Evolutionary conservation across 345 rosid species (phyloP).

Genomic region (Pistacia vera): DNA sequence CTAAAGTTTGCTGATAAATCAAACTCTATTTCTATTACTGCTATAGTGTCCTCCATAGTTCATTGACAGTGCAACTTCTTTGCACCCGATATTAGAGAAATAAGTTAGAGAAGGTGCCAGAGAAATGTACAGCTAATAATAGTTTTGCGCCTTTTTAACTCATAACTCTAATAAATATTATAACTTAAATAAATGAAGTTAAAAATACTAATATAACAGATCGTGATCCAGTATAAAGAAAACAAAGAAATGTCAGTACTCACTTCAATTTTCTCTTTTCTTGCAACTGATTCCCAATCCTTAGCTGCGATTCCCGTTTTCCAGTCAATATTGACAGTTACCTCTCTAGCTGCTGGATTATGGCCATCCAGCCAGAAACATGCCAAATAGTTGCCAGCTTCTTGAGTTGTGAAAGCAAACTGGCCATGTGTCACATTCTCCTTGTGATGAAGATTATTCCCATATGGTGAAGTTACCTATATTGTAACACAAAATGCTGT

Average conservation of each 20-base stretch:
- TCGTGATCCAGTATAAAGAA: background rate
- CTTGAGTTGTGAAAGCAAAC: conserved; percentile 88
- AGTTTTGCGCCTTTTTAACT: background rate
- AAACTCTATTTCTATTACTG: background rate
- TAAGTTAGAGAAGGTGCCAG: background rate
- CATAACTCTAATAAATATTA: background rate
- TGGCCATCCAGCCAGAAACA: conserved; percentile 63
- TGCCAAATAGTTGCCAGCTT: conserved; percentile 76
- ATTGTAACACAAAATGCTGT: conserved; percentile 5
- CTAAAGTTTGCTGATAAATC: background rate
- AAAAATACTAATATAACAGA: background rate
- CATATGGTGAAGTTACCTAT: conserved; percentile 84
- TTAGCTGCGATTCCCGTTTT: conserved; percentile 85
- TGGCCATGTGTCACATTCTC: conserved; percentile 83
- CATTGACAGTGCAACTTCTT: background rate
- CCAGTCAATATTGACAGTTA: conserved; percentile 79
- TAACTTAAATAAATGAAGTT: background rate
- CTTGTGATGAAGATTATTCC: conserved; percentile 54
- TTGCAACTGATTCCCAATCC: conserved; percentile 94
- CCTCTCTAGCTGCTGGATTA: conserved; percentile 38
- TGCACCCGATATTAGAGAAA: background rate
- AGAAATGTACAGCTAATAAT: background rate
- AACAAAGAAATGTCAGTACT: conserved; percentile 17
- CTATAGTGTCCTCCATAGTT: background rate
- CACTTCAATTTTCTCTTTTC: conserved; percentile 85